Conservation (phyloP, 805 yeast species). For the Priceomyces haplophilus region DNA sequence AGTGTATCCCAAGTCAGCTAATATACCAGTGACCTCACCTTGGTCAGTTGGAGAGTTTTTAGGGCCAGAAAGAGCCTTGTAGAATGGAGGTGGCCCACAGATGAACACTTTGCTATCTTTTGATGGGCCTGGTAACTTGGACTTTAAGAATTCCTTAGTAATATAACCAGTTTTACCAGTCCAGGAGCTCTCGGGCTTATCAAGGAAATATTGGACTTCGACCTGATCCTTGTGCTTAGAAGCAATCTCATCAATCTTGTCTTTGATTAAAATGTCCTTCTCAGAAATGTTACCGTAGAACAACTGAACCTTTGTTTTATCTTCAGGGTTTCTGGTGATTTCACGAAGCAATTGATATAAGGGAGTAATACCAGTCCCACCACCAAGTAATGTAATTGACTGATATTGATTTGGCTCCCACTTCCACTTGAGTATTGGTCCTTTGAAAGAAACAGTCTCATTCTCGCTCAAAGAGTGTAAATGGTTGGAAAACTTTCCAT, state of each 20-base stretch:
- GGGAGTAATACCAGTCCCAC: slow-evolving; percentile 97
- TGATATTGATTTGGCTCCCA: slow-evolving; percentile 85
- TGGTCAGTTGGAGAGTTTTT: slow-evolving; percentile 87
- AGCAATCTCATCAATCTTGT: slow-evolving; percentile 70
- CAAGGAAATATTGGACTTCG: slow-evolving; percentile 75
- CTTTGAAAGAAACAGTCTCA: slow-evolving; percentile 88
- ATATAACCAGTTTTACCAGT: slow-evolving; percentile 72
- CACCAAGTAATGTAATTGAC: slow-evolving; percentile 81
- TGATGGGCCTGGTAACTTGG: slow-evolving; percentile 61
- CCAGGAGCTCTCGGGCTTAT: slow-evolving; percentile 48
- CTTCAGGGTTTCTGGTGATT: slow-evolving; percentile 74
- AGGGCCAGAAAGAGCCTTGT: slow-evolving; percentile 81
- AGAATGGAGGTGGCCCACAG: slow-evolving; percentile 94
- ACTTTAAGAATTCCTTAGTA: slow-evolving; percentile 65
- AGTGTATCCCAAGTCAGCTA: slow-evolving; percentile 83
- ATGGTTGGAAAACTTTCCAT: slow-evolving; percentile 81
- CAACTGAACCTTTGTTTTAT: slow-evolving; percentile 83
- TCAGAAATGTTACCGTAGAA: slow-evolving; percentile 76
- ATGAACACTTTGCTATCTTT: slow-evolving; percentile 67
- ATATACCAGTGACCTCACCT: slow-evolving; percentile 88
- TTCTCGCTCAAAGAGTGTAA: slow-evolving; percentile 65
- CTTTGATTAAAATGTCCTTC: slow-evolving; percentile 76
- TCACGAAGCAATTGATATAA: slow-evolving; percentile 81
- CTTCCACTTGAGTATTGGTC: slow-evolving; percentile 89
- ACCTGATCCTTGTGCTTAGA: slow-evolving; percentile 73